Evolutionary conservation across 768 basidiomycete species (phyloP).

Genomic region (Termitomyces sp.): DNA sequence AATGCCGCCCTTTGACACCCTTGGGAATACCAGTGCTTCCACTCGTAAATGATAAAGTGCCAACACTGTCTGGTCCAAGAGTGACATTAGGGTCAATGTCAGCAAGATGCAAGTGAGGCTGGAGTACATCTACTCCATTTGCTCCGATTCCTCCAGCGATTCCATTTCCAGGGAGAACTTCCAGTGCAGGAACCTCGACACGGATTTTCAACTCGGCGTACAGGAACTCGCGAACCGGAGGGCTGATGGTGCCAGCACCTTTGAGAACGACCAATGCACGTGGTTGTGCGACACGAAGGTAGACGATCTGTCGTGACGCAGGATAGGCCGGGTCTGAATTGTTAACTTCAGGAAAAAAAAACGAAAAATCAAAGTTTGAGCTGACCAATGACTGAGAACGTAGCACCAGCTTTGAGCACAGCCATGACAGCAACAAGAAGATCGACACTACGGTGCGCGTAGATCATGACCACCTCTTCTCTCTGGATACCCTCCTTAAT

Average conservation of each 20-base stretch:
- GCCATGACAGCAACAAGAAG: constrained; percentile 97
- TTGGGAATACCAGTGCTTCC: constrained; percentile 98
- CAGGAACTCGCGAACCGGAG: constrained; percentile 82
- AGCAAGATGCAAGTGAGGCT: constrained; percentile 45
- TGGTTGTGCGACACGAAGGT: constrained; percentile 89
- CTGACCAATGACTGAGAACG: constrained; percentile 95
- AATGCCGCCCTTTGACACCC: constrained; percentile 94
- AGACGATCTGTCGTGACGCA: constrained; percentile 85
- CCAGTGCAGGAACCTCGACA: constrained; percentile 86
- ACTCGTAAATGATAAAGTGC: constrained; percentile 93
- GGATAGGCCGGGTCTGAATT: constrained; percentile 91
- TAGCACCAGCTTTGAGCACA: constrained; percentile 91
- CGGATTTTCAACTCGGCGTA: constrained; percentile 75
- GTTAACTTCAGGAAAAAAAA: background rate
- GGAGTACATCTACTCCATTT: constrained; percentile 55
- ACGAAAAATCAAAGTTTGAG: constrained; percentile 4
- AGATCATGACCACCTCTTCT: constrained; percentile 98
- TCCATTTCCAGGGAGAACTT: constrained; percentile 58
- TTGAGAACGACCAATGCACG: constrained; percentile 87
- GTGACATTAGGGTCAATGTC: constrained; percentile 74
- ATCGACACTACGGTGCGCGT: constrained; percentile 93
- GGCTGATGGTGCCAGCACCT: constrained; percentile 78
- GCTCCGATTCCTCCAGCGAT: constrained; percentile 57
- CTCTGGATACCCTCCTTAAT: constrained; percentile 80
- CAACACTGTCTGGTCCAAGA: constrained; percentile 93